Base-by-base conservation (phyloP, 1,284 basidiomycete species). In the Cutaneotrichosporon cavernicola region DNA sequence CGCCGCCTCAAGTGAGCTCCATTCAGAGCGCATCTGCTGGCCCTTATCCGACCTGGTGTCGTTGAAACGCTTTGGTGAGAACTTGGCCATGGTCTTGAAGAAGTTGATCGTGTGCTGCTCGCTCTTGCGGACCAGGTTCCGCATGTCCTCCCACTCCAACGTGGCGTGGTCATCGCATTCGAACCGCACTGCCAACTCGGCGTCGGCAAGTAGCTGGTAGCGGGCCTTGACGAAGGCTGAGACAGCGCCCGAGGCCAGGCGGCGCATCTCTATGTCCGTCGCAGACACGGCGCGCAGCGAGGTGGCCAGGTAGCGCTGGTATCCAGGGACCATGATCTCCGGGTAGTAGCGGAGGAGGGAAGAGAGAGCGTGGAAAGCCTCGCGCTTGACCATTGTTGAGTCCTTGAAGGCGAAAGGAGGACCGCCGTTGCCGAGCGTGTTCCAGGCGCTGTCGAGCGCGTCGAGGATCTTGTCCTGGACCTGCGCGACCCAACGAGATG, bases 301-400 rank as follows among this genome's bases (percentile, higher is more conserved):
- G 1, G 67, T 47, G 0, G 72, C 68, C 13, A 81, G 68, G n/a
- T 79, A 68, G 1, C 72, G 70, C 22, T 68, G 46, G 65, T 76
- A 75, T 30, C 67, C 63, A 0, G 70, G 61, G 56, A 77, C 65
- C 67, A 81, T 77, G 43, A 78, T 57, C 13, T 64, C 43, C 6
- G 78, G 78, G 61, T 81, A 80, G 22, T 63, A 68, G 3, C 64
- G 63, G 43, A 80, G 62, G 5, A 81, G 65, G 58, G 79, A 74
- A 46, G 63, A 65, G 38, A 77, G 66, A 0, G 79, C 80, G 21
- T 64, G 56, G 56, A 69, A 76, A 1, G 74, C 74, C 58, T 80
- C 79, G 38, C 73, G 73, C 66, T 73, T 66, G 51, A 69, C 66
- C 4, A 62, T n/a, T 2, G 49, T 30, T 0, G 66, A 62, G 49